These are phyloP conservation scores for Lactifluus piperatus DNA, from an alignment of 768 basidiomycete species.

Conservation along the genomic window DNA sequence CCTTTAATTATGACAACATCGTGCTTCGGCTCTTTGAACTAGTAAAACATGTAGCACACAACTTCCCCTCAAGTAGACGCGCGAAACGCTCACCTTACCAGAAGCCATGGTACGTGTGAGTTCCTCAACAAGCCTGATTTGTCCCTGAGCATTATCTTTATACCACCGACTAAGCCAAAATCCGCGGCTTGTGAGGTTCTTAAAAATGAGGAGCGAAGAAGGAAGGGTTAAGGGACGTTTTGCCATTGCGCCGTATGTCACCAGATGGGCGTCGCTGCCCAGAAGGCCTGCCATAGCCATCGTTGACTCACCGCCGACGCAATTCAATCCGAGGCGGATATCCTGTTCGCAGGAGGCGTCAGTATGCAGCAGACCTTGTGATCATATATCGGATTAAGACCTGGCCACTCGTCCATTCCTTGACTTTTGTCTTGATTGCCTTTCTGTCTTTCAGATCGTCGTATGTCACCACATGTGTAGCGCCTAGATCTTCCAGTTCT, in stretches of 20 bases:
- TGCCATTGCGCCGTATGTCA: constrained; percentile 90
- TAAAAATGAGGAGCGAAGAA: constrained; percentile 78
- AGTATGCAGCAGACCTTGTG: background rate
- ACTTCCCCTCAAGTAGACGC: background rate
- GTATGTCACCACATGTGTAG: constrained; percentile 70
- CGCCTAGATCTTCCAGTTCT: constrained; percentile 54
- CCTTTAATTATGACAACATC: constrained; percentile 52
- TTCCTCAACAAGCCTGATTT: constrained; percentile 24
- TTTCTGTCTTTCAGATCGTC: constrained; percentile 55
- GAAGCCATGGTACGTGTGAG: constrained; percentile 11
- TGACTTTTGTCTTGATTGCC: constrained; percentile 40
- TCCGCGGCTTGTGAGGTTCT: constrained; percentile 64
- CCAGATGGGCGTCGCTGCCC: constrained; percentile 58
- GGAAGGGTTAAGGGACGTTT: constrained; percentile 72
- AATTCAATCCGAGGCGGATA: constrained; percentile 45
- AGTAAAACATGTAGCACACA: background rate
- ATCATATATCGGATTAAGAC: constrained; percentile 28
- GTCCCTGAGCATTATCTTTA: constrained; percentile 35
- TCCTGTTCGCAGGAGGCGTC: constrained; percentile 23
- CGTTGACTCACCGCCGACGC: constrained; percentile 59
- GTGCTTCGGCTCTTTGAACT: constrained; percentile 64
- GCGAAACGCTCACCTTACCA: constrained; percentile 9
- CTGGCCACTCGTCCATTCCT: constrained; percentile 56
- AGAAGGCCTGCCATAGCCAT: constrained; percentile 61
- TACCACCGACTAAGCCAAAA: constrained; percentile 80